These are phyloP conservation scores for Geotrichum carabidarum DNA, from an alignment of 1,139 yeast genomes.

Conservation along the genomic window DNA sequence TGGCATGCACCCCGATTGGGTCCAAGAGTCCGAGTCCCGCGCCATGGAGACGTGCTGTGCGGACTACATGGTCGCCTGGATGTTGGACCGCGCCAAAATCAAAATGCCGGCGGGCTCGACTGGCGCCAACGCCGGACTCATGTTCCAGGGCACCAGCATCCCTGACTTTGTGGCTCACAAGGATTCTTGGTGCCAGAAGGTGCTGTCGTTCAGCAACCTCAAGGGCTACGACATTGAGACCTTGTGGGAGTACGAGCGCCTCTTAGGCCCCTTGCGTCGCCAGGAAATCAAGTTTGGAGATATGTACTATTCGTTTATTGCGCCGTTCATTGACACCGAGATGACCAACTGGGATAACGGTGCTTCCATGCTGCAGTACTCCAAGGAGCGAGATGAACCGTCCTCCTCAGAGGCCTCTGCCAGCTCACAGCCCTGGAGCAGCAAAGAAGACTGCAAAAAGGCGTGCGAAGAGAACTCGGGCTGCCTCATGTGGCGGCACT, in stretches of 20 bases:
- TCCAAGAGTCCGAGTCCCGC: conserved; percentile 27
- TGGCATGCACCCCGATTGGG: conserved; percentile 28
- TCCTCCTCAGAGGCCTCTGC: no score
- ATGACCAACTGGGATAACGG: conserved; percentile 33
- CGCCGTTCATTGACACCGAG: conserved; percentile 32
- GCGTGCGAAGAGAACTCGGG: conserved; percentile 25
- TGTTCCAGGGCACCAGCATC: conserved; percentile 35
- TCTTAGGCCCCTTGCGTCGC: conserved; percentile 29
- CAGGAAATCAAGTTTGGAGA: conserved; percentile 32
- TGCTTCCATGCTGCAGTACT: conserved; percentile 17
- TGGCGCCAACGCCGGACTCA: conserved; percentile 24
- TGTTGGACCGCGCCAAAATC: conserved; percentile 23
- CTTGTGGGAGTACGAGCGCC: conserved; percentile 38
- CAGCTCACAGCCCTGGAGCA: conserved; percentile 24
- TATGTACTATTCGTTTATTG: conserved; percentile 35
- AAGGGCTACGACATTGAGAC: conserved; percentile 34
- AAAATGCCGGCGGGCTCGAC: conserved; percentile 24
- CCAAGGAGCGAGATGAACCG: no score
- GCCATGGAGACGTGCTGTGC: conserved; percentile 36
- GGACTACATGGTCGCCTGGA: conserved; percentile 36
- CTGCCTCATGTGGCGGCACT: conserved; percentile 31
- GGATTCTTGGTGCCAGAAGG: conserved; percentile 36
- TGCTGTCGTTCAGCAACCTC: conserved; percentile 38
- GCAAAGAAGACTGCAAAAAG: conserved; percentile 25
- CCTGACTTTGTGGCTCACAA: conserved; percentile 24